Evolutionary conservation across 345 rosid genomes (phyloP).

Genomic region (Eucalyptus sp.): DNA sequence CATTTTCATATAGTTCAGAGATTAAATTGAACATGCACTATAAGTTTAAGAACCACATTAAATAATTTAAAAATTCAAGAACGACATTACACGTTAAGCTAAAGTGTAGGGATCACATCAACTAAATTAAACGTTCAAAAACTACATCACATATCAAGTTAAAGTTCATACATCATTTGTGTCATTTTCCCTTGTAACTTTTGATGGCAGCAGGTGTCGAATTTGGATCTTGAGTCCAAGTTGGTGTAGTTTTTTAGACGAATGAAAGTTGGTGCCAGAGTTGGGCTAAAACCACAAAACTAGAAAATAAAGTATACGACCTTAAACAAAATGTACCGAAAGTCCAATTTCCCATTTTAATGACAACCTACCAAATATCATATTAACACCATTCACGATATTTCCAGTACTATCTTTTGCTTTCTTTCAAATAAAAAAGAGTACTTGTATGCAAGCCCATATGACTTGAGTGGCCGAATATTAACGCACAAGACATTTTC

Average conservation of each 20-base stretch:
- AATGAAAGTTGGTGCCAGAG: not conserved
- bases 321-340: not conserved
- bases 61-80: too few species aligned
- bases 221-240: not conserved
- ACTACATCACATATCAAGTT: not conserved
- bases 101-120: too few species aligned
- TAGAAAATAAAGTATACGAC: not conserved
- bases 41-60: not conserved
- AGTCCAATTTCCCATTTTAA: not conserved
- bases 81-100: accelerated
- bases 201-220: not conserved
- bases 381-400: not conserved
- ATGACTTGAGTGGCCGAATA: not conserved
- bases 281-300: not conserved
- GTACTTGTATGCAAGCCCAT: not conserved
- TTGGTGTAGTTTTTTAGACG: not conserved
- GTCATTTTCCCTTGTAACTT: accelerated
- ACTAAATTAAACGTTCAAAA: not conserved
- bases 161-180: accelerated
- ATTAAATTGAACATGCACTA: not conserved
- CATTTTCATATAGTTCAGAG: accelerated
- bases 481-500: not conserved
- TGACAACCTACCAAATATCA: not conserved
- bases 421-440: not conserved
- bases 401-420: not conserved